A percentile compares a stretch with the other conserved stretches of the same genome.
phyloP scores from a whole-genome alignment of 2,329 filamentous ascomycete species.

The Sporothrix protearum region DNA sequence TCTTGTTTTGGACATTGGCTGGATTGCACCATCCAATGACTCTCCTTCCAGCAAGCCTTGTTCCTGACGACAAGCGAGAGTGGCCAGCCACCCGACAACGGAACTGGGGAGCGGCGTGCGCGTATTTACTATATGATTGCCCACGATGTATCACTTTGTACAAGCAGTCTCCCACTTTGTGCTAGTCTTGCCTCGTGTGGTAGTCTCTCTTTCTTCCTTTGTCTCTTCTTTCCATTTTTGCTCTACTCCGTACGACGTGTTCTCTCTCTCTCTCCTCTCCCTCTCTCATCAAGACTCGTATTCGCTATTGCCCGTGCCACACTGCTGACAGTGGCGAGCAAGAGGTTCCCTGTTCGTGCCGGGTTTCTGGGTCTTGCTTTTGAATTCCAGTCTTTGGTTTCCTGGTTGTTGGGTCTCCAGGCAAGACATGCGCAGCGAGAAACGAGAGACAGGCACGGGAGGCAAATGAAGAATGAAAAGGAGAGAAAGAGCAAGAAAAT shows the following conservation, averaged over 20 bases:
- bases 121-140: background rate
- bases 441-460: background rate
- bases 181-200: background rate
- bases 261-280: background rate
- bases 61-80: background rate
- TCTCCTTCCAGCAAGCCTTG: background rate
- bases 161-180: background rate
- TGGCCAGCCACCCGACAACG: background rate
- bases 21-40: background rate
- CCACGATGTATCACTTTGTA: background rate
- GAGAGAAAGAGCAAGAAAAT: too few relatives aligned
- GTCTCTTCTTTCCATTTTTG: background rate
- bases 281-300: background rate
- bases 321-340: background rate
- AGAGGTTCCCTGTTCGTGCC: background rate
- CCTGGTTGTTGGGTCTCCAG: background rate
- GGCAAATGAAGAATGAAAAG: too few relatives aligned
- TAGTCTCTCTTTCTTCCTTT: background rate
- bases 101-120: background rate
- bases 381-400: background rate
- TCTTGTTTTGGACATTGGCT: background rate
- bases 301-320: constrained; percentile 4
- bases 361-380: background rate
- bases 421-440: background rate
- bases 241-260: too few relatives aligned